Evolutionary conservation across 345 rosid species (phyloP), one percentile per base, ranked within the genome.

Genomic region (Gossypium sturtianum): DNA sequence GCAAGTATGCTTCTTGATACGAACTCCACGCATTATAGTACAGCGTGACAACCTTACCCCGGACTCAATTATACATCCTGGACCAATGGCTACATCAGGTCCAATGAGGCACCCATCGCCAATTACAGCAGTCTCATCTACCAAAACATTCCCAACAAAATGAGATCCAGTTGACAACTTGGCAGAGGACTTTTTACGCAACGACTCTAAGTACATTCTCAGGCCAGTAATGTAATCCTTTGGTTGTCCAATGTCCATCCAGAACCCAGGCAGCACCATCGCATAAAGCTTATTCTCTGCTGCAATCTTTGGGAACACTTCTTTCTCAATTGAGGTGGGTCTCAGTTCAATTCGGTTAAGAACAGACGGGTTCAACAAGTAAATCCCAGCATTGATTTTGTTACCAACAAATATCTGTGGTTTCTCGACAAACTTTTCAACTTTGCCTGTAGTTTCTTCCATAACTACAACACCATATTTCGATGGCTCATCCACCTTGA

Each of bases 181-280:
- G 43, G 82, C 52, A 3, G 92, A 80, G 5, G 87, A 79, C 4
- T 74, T 83, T 71, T 88, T 91, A 43, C 79, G 73, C 51, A 86
- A 65, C 2, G 90, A 91, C 48, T 89, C 94, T n/a, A 89, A 86
- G 78, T 87, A 91, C 45, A 87, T 86, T 74, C 94, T 87, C 59
- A 89, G 82, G 45, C 97, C 92, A 0, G 87, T 78, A 58, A 89
- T 88, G 80, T 91, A 88, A 78, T 89, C 97, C 79, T 82, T 84
- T 54, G 97, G 97, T 79, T 89, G 97, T 73, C 97, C 97, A 66
- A 91, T 85, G 83, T 91, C 97, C 97, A 91, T 91, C 94, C 94
- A 91, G 52, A 91, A 91, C 19, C 97, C 94, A 12, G 91, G 87
- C 41, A 91, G 86, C 25, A 88, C 94, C 94, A 91, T 88, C 6